These are phyloP conservation scores for Ganoderma lingzhi DNA, from an alignment of 1,284 basidiomycete genomes.

Conservation along the genomic window DNA sequence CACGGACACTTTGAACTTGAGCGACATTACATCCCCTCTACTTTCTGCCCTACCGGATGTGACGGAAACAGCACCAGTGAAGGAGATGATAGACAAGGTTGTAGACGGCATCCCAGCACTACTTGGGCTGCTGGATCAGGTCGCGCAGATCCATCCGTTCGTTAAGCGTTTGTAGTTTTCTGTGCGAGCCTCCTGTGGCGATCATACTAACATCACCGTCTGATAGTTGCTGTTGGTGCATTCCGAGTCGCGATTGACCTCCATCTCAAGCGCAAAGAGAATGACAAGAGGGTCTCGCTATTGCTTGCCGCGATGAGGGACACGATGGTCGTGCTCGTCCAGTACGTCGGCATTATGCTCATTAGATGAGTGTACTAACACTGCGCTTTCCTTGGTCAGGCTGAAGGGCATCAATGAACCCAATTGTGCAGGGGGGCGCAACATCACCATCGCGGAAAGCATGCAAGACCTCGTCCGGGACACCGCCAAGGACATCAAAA, in stretches of 20 bases:
- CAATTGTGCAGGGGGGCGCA: neutral
- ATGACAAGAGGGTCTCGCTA: slow-evolving; percentile 49
- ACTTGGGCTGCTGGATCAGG: slow-evolving; percentile 35
- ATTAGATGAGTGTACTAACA: neutral
- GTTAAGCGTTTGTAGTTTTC: slow-evolving; percentile 27
- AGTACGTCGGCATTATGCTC: slow-evolving; percentile 37
- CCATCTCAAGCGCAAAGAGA: slow-evolving; percentile 49
- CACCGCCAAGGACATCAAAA: slow-evolving; percentile 38
- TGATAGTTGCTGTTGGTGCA: slow-evolving; percentile 50
- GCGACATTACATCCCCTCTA: neutral
- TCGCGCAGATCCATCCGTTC: slow-evolving; percentile 40
- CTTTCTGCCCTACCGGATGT: neutral
- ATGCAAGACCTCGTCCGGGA: slow-evolving; percentile 29
- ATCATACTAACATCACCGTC: neutral
- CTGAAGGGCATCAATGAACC: neutral
- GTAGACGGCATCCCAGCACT: slow-evolving; percentile 36
- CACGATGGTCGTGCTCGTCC: slow-evolving; percentile 52
- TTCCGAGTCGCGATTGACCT: slow-evolving; percentile 52
- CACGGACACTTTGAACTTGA: neutral
- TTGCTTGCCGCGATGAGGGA: slow-evolving; percentile 54
- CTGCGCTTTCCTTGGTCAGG: neutral
- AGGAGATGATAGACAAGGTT: slow-evolving; percentile 15
- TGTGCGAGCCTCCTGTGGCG: too few relatives aligned
- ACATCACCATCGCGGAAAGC: slow-evolving; percentile 29
- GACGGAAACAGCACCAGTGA: neutral